These are phyloP conservation scores for Penicillium sp. DNA, from an alignment of 2,329 filamentous ascomycete genomes.

Conservation along the genomic window DNA sequence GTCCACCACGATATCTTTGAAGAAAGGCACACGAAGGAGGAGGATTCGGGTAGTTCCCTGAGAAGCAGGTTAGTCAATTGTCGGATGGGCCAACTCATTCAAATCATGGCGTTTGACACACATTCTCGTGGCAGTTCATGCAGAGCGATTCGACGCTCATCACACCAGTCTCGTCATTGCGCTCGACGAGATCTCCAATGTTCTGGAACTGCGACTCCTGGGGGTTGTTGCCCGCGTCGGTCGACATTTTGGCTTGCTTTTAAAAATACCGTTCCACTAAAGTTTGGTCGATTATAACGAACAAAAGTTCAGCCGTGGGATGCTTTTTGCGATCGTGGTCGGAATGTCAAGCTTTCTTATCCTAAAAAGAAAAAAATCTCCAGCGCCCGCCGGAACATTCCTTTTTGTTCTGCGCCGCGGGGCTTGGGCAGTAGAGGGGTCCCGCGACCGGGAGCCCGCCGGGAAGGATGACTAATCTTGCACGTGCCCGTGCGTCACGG, in stretches of 20 bases:
- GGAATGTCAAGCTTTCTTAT: slow-evolving; percentile 9
- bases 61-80: slow-evolving; percentile 7
- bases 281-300: no score
- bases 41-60: slow-evolving; percentile 81
- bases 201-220: slow-evolving; percentile 33
- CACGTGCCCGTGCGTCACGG: background rate
- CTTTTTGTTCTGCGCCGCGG: slow-evolving; percentile 23
- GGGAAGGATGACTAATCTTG: slow-evolving; percentile 12
- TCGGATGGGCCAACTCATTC: no score
- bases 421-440: slow-evolving; percentile 9
- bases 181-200: slow-evolving; percentile 34
- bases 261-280: no score
- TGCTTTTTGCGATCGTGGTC: background rate
- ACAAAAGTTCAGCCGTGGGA: background rate
- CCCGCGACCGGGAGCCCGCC: background rate
- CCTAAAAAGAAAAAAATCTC: slow-evolving; percentile 20
- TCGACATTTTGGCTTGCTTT: slow-evolving; percentile 22
- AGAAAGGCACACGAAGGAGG: slow-evolving; percentile 89
- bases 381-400: slow-evolving; percentile 28
- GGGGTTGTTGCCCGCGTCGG: slow-evolving; percentile 18
- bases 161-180: slow-evolving; percentile 38
- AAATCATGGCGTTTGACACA: slow-evolving; percentile 44
- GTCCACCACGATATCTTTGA: slow-evolving; percentile 96
- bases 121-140: slow-evolving; percentile 80
- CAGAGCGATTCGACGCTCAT: slow-evolving; percentile 63